These are phyloP conservation scores for Trypanosoma rangeli DNA, from an alignment of 208 protist genomes.

Conservation along the genomic window DNA sequence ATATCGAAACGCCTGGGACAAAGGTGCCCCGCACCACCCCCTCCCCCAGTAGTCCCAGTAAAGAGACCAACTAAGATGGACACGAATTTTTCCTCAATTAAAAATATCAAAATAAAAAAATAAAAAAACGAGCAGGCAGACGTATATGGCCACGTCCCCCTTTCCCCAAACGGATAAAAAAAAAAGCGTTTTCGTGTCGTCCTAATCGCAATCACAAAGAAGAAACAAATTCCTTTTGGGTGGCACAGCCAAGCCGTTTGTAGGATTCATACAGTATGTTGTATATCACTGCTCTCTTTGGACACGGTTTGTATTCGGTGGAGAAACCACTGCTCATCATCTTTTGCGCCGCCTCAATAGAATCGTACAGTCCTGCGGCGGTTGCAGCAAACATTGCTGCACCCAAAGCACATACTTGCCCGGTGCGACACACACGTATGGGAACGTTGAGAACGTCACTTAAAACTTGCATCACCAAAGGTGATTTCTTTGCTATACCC, in stretches of 20 bases:
- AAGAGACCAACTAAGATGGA: too few relatives aligned
- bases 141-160: too few relatives aligned
- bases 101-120: too few relatives aligned
- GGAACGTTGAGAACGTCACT: slow-evolving; percentile 58
- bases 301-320: slow-evolving; percentile 32
- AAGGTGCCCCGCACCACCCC: too few relatives aligned
- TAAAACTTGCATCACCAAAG: slow-evolving; percentile 46
- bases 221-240: slow-evolving; percentile 13
- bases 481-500: slow-evolving; percentile 53
- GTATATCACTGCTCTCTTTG: slow-evolving; percentile 29
- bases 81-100: too few relatives aligned
- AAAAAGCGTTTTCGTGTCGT: neutral
- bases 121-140: too few relatives aligned
- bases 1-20: too few relatives aligned
- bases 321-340: slow-evolving; percentile 44
- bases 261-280: slow-evolving; percentile 42
- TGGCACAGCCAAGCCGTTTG: slow-evolving; percentile 25
- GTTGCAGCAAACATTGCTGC: slow-evolving; percentile 55
- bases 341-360: slow-evolving; percentile 40
- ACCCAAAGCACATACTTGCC: slow-evolving; percentile 53
- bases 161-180: slow-evolving; percentile 5
- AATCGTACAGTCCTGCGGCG: slow-evolving; percentile 41
- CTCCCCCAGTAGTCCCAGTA: too few relatives aligned
- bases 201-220: neutral
- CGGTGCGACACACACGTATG: slow-evolving; percentile 48